Evolutionary conservation across 2,329 filamentous ascomycete species (phyloP).

Genomic region (Elsinoe arachidis): DNA sequence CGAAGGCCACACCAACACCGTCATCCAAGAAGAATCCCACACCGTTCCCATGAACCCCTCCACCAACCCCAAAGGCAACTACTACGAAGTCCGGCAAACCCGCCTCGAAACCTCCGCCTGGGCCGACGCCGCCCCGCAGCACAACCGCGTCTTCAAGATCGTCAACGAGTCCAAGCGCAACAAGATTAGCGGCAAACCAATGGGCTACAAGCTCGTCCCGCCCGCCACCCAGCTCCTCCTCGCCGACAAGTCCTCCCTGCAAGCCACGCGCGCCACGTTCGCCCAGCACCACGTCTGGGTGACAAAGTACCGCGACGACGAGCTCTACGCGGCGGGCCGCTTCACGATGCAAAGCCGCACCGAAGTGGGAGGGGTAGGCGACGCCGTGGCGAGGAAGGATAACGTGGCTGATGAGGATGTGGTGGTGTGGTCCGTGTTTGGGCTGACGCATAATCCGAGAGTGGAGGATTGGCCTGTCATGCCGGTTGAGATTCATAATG

Average conservation of each 20-base stretch:
- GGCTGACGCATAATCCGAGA: conserved; percentile 44
- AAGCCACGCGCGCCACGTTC: conserved; percentile 40
- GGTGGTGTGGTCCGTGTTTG: conserved; percentile 44
- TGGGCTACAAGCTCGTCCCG: conserved; percentile 42
- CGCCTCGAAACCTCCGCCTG: conserved; percentile 19
- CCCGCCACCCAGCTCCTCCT: conserved; percentile 43
- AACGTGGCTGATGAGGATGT: conserved; percentile 38
- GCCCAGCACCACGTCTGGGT: conserved; percentile 47
- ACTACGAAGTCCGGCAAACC: conserved; percentile 45
- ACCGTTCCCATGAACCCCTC: conserved; percentile 41
- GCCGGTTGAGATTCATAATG: conserved; percentile 40
- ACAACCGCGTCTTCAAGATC: conserved; percentile 51
- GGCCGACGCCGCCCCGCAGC: conserved; percentile 23
- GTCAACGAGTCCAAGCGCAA: conserved; percentile 40
- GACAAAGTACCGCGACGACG: conserved; percentile 44
- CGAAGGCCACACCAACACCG: conserved; percentile 46
- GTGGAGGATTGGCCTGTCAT: conserved; percentile 45
- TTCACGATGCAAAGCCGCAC: conserved; percentile 36
- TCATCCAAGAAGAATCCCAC: conserved; percentile 45
- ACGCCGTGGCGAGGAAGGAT: conserved; percentile 37
- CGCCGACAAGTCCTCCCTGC: conserved; percentile 37
- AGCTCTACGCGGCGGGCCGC: conserved; percentile 42
- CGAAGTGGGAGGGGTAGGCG: conserved; percentile 38
- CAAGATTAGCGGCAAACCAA: conserved; percentile 36
- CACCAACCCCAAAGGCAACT: conserved; percentile 54